Base-by-base conservation (phyloP, 768 basidiomycete genomes). In the Suillus placidus region DNA sequence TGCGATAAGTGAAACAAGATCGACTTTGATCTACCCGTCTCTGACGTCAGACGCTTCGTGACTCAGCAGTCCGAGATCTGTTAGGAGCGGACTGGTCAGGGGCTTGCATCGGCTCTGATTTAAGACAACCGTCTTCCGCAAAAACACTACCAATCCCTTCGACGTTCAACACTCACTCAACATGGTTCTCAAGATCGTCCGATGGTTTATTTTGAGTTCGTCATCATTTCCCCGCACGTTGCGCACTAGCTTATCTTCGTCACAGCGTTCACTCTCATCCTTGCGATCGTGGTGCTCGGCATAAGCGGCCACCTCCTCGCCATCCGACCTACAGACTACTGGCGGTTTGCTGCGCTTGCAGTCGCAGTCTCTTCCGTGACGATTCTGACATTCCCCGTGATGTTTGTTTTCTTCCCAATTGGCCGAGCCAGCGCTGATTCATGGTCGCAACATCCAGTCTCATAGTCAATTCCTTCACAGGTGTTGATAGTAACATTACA, bases 221-320 rank as follows among this genome's bases (percentile, higher is more conserved):
- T 60, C 40, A 18, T 42, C 20, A 32, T 7, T 20, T 0, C 6
- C 6, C 2, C 30, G 12, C 26, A 42, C 6, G 14, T 38, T 13
- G 12, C 12, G 3, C 9, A 40, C 37, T 60, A 30, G 26, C 58
- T 60, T 26, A 64, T 60, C 12, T 37, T 13, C n/a, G 26, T 52
- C 3, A 23, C 45, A 76, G 76, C 51, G 38, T 13, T 35, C 23
- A 60, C 68, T 7, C 47, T 61, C 1, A 2, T 76, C 6, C 73
- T 80, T 47, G 71, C 78, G 4, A 1, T 79, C 35, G 71, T 82
- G 55, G 76, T 72, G 20, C 65, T 82, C 13, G 74, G 70, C 14
- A 1, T 80, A 1, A 67, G 71, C 6, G 80, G 70, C 6, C 52
- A 71, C 63, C 55, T 80, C 38, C 69, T 66, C 70, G 18, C 62